Evolutionary conservation across 1,284 basidiomycete species (phyloP), one percentile per base, ranked within the genome.

Genomic region (Pyrrhoderma lamaoense): DNA sequence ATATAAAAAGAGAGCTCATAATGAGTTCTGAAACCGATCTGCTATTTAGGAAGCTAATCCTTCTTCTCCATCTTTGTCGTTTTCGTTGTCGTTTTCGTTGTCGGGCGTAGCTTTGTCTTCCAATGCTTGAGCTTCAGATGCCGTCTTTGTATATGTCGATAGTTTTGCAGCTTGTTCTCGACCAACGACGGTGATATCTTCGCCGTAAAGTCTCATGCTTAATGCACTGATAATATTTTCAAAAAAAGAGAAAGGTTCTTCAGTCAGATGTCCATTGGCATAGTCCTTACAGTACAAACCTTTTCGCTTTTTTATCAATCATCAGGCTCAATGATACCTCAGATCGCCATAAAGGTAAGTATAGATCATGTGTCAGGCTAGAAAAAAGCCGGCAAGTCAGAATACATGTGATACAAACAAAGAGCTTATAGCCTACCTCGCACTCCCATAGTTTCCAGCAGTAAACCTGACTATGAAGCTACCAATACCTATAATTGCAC

Each of bases 251-350:
- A n/a, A 40, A 22, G 38, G 5, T 8, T 18, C 8, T 5, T 7
- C 5, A 40, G 7, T 16, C n/a, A 4, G 21, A 40, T n/a, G 21
- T 8, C 21, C 14, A 22, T 40, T 40, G n/a, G 14, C 14, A 8
- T 7, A 7, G 14, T 40, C n/a, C 38, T 40, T 40, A 7, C 8
- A 16, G 5, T 5, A 40, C 69, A 21, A 53, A 90, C 91, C 84
- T 89, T 70, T 96, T 96, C 34, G 92, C 89, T 61, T 87, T 87
- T 68, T 96, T 97, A 68, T 96, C 92, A 54, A 95, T 82, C 88
- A 97, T 93, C 52, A 96, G 73, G 3, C 85, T 82, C 52, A 94
- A 67, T 1, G 89, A 93, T 14, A 83, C 79, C 56, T 83, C 85
- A 1, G 90, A 92, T 67, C 89, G 92, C 94, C 93, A 97, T 47